Conservation (phyloP, 108 stramenopile genomes). For the Cylindrotheca closterium region DNA sequence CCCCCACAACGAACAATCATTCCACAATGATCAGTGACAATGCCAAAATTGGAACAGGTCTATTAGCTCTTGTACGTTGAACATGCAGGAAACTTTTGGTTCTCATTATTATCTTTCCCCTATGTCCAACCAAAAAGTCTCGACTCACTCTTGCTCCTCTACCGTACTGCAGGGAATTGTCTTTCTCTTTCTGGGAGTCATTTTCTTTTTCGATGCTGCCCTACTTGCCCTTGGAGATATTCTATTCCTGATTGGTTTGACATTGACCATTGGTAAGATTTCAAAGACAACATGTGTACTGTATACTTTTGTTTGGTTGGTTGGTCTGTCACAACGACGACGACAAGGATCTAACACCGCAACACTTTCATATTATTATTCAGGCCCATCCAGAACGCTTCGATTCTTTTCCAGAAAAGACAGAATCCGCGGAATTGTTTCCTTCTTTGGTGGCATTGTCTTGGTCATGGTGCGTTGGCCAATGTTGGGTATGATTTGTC, state of each 20-base stretch:
- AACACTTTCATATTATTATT: too few species aligned
- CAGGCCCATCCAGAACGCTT: constrained; percentile 62
- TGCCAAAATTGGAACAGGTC: constrained; percentile 88
- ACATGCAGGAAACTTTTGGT: background rate
- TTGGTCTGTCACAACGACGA: too few species aligned
- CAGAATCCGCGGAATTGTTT: constrained; percentile 80
- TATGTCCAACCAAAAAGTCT: constrained; percentile 1
- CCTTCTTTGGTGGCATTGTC: constrained; percentile 86
- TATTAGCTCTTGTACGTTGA: constrained; percentile 57
- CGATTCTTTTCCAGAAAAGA: constrained; percentile 86
- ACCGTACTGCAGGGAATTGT: constrained; percentile 65
- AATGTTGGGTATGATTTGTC: constrained; percentile 82
- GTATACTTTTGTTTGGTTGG: too few species aligned
- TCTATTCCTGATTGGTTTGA: constrained; percentile 80
- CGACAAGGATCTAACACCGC: too few species aligned
- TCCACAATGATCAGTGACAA: constrained; percentile 82
- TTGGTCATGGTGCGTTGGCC: constrained; percentile 85
- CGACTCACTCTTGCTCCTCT: constrained; percentile 6
- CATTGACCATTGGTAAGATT: constrained; percentile 75
- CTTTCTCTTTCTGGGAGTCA: constrained; percentile 81
- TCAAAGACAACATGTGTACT: too few species aligned
- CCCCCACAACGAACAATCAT: background rate
- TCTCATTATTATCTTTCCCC: background rate
- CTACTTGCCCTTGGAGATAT: constrained; percentile 87
- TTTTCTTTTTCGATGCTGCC: constrained; percentile 89